These are phyloP conservation scores for Arthrobotrys sinensis DNA, from an alignment of 2,329 filamentous ascomycete species.

Conservation along the genomic window DNA sequence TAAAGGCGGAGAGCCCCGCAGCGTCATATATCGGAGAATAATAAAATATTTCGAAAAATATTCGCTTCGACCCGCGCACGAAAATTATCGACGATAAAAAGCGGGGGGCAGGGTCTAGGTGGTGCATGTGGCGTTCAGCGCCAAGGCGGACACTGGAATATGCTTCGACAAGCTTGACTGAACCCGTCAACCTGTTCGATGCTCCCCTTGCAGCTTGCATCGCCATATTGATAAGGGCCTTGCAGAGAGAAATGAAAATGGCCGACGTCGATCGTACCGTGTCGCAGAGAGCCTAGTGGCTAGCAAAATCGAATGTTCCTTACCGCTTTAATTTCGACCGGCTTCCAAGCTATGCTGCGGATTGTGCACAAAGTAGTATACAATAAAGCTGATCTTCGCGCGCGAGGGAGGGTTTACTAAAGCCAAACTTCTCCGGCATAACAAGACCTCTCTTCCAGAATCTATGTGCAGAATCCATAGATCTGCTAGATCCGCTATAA, in stretches of 20 bases:
- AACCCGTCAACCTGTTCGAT: background rate
- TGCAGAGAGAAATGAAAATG: slow-evolving; percentile 1
- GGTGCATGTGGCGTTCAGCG: slow-evolving; percentile 7
- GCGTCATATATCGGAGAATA: slow-evolving; percentile 26
- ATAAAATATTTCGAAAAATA: background rate
- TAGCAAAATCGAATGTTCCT: background rate
- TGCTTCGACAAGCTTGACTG: slow-evolving; percentile 1
- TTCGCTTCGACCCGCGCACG: slow-evolving; percentile 4
- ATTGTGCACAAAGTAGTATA: background rate
- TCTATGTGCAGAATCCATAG: too few relatives aligned
- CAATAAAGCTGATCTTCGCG: too few relatives aligned
- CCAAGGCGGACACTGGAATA: slow-evolving; percentile 16
- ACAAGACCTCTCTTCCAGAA: too few relatives aligned
- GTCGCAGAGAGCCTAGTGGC: background rate
- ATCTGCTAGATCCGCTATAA: too few relatives aligned
- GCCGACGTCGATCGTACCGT: background rate
- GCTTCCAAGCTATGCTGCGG: background rate
- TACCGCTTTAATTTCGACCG: background rate
- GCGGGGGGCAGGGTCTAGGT: background rate
- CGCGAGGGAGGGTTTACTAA: too few relatives aligned
- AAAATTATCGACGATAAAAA: slow-evolving; percentile 8
- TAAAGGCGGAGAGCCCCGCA: background rate
- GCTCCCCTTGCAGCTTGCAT: background rate
- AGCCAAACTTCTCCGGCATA: too few relatives aligned
- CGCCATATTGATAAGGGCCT: background rate